Evolutionary conservation across 441 rosid genomes (phyloP), one percentile per base, ranked within the genome.

Genomic region (Geranium incanum): DNA sequence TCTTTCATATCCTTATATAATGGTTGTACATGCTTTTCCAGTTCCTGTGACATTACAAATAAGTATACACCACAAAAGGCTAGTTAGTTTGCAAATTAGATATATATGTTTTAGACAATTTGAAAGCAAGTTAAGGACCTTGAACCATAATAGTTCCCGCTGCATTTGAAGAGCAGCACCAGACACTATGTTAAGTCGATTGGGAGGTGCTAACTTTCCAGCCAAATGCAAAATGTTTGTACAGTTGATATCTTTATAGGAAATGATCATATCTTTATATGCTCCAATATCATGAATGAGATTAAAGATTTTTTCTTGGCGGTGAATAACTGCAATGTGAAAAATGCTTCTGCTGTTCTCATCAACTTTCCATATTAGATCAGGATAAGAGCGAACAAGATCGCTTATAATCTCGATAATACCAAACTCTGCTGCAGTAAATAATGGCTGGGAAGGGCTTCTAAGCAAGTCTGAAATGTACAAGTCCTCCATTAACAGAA

Each of bases 221-320:
- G 74, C 71, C 21, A 70, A 36, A 70, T 75, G 78, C 52, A 67
- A 36, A 5, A 67, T 4, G 52, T 43, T 70, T 3, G 67, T 38
- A 4, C 19, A 16, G 5, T 18, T 0, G 5, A 4, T 8, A 68
- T 60, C 65, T 63, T 41, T 6, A 15, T 45, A 48, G 7, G 65
- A 12, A 6, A 28, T 64, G 15, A 68, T 21, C 16, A 1, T 6
- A n/a, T 76, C 57, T 48, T 63, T 71, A 8, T 38, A 13, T n/a
- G 50, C 33, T 3, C 59, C 67, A 0, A 68, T 72, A 4, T 50
- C 71, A 12, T 64, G 57, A 19, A 68, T 60, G 6, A 59, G 79
- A 63, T 55, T 71, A 63, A 76, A 76, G 9, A 76, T 76, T 18
- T 64, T 63, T 19, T 52, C 67, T 1, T 76, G 72, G 18, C 52